These are phyloP conservation scores for Ceratocystis destructans DNA, from an alignment of 2,329 filamentous ascomycete genomes.

Conservation along the genomic window DNA sequence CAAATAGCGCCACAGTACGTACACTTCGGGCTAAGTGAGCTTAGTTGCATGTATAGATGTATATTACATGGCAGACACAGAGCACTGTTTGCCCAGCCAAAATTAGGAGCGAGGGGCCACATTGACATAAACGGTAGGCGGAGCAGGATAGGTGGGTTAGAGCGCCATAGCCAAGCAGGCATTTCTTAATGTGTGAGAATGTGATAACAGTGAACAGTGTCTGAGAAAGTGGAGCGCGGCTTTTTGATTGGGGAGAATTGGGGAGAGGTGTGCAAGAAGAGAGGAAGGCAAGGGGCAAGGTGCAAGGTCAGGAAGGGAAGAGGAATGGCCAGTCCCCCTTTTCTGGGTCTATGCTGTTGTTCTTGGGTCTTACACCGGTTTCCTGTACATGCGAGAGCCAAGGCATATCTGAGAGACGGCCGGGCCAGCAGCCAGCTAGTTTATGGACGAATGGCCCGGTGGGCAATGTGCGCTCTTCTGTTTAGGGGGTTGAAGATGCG, in stretches of 20 bases:
- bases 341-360: too few species aligned
- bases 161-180: not conserved
- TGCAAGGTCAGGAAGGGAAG: not conserved
- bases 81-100: not conserved
- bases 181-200: not conserved
- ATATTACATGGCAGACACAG: not conserved
- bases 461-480: too few species aligned
- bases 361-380: too few species aligned
- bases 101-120: not conserved
- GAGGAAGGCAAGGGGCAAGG: not conserved
- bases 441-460: too few species aligned
- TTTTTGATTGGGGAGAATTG: not conserved
- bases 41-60: not conserved
- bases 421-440: too few species aligned
- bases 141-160: not conserved
- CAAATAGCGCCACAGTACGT: not conserved
- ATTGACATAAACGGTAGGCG: not conserved
- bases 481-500: too few species aligned
- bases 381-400: too few species aligned
- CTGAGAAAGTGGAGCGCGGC: not conserved
- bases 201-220: slow-evolving; percentile 2
- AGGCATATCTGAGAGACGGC: too few species aligned
- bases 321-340: not conserved
- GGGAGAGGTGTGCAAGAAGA: not conserved
- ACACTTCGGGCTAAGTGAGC: not conserved